Conservation (phyloP, 306 rosid genomes). For the Vachellia pachyceras region DNA sequence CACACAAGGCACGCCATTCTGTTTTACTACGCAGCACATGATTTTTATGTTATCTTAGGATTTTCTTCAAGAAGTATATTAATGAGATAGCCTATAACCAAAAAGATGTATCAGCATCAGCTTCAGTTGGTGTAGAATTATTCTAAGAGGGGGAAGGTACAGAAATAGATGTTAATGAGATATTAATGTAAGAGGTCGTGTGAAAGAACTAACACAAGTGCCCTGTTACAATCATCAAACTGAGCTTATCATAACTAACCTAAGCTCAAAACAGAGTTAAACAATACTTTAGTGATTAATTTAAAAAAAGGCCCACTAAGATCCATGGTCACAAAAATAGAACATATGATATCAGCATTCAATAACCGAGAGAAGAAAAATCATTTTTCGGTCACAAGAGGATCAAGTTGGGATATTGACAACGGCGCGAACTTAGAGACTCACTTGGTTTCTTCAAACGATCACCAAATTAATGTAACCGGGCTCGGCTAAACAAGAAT, state of each 20-base stretch:
- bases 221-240: not conserved
- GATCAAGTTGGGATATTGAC: not conserved
- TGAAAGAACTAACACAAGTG: not conserved
- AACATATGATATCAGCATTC: not conserved
- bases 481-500: not conserved
- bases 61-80: not conserved
- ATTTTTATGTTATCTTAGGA: slow-evolving; percentile 1
- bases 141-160: not conserved
- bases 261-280: not conserved
- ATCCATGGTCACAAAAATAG: not conserved
- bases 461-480: not conserved
- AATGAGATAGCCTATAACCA: not conserved
- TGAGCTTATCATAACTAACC: not conserved
- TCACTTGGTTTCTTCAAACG: not conserved
- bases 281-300: not conserved
- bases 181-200: not conserved
- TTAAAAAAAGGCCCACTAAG: not conserved
- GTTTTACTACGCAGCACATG: not conserved
- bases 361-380: not conserved
- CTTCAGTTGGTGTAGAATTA: not conserved
- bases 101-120: not conserved
- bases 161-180: not conserved
- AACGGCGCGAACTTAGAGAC: not conserved
- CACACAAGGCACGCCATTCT: not conserved
- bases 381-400: not conserved